A percentile compares a stretch with the other conserved stretches of the same genome.
Evolutionary conservation across 352 stramenopile species (phyloP).

Genomic region (Pythium vanterpoolii): DNA sequence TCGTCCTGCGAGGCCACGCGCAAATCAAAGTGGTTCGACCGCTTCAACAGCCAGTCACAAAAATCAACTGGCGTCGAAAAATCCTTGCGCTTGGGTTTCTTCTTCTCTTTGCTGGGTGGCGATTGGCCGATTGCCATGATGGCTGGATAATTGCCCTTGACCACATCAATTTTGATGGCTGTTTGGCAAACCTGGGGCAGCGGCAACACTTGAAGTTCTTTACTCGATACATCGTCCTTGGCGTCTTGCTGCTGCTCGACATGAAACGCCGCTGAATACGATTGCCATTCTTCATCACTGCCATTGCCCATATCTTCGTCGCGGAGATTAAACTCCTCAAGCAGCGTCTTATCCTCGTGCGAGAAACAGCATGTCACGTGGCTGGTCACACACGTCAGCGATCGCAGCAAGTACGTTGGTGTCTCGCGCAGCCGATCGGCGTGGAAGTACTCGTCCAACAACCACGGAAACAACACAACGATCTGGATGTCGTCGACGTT

Average conservation of each 20-base stretch:
- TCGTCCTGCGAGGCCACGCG: not conserved
- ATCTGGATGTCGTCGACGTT: not conserved
- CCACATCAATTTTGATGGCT: not conserved
- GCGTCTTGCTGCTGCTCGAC: constrained; percentile 26
- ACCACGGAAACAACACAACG: constrained; percentile 62
- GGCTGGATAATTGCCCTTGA: constrained; percentile 12
- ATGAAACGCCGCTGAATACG: constrained; percentile 33
- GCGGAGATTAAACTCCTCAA: constrained; percentile 13
- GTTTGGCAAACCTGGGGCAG: not conserved
- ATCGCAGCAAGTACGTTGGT: constrained; percentile 68
- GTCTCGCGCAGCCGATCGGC: constrained; percentile 19
- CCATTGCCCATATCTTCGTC: constrained; percentile 12
- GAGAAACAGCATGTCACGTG: constrained; percentile 55
- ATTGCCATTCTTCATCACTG: constrained; percentile 25
- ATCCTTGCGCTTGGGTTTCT: not conserved
- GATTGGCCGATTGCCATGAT: not conserved
- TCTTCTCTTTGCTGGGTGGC: not conserved
- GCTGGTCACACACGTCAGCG: constrained; percentile 48
- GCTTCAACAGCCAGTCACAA: not conserved
- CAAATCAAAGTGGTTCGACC: constrained; percentile 1
- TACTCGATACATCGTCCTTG: constrained; percentile 10
- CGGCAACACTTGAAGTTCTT: not conserved
- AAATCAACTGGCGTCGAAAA: not conserved
- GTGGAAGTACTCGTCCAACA: constrained; percentile 42
- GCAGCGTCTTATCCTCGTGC: constrained; percentile 27